These are phyloP conservation scores for Neurospora sp. DNA, from an alignment of 495 filamentous ascomycete species.

Conservation along the genomic window DNA sequence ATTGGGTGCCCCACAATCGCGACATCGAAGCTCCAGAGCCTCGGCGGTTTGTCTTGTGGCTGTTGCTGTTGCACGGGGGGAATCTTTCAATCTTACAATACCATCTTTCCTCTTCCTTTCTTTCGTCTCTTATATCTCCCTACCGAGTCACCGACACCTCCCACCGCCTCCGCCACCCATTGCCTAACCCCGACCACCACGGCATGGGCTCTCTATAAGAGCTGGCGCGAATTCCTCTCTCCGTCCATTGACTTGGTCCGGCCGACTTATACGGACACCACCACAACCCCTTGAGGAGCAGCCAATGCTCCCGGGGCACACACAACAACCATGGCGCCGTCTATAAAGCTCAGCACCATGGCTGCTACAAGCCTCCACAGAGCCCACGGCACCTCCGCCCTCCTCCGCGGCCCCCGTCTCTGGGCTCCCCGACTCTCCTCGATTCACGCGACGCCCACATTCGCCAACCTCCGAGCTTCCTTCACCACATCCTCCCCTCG, in stretches of 20 bases:
- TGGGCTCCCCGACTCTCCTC: not conserved
- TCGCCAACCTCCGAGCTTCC: conserved; percentile 7
- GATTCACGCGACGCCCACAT: not conserved
- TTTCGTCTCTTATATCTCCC: not conserved
- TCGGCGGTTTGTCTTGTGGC: not conserved
- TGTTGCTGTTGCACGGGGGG: not conserved
- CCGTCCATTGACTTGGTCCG: not conserved
- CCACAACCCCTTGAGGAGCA: not conserved
- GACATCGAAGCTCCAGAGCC: not conserved
- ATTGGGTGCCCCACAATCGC: conserved; percentile 6
- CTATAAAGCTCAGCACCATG: conserved; percentile 12
- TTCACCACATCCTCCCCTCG: conserved; percentile 13
- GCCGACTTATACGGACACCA: not conserved
- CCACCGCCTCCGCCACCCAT: not conserved
- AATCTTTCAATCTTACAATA: not conserved
- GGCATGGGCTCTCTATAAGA: not conserved
- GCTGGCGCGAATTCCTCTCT: not conserved
- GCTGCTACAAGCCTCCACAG: conserved; percentile 13
- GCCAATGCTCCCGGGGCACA: not conserved
- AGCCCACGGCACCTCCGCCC: not conserved
- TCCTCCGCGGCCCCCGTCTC: conserved; percentile 5
- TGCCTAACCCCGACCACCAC: not conserved
- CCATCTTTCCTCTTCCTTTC: not conserved
- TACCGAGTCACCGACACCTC: not conserved
- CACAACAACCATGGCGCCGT: conserved; percentile 13